Conservation (phyloP, 75 land plant genomes). For the Sequoia sempervirens region DNA sequence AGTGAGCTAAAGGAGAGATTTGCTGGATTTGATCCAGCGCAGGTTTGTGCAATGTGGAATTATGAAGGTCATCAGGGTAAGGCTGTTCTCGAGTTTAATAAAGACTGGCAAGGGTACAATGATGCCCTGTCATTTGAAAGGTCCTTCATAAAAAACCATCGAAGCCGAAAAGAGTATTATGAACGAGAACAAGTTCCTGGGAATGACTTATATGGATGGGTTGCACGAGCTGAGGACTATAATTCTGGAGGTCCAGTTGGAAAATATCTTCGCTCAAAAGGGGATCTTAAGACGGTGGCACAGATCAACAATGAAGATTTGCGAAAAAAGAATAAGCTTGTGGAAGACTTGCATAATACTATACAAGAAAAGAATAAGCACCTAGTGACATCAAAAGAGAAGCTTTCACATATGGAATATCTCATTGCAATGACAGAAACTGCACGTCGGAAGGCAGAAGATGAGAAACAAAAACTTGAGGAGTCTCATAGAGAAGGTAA, state of each 20-base stretch:
- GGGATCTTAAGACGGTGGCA: slow-evolving; percentile 50
- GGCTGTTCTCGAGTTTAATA: slow-evolving; percentile 65
- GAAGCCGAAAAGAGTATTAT: slow-evolving; percentile 50
- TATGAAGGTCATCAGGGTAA: slow-evolving; percentile 50
- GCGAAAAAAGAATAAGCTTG: slow-evolving; percentile 34
- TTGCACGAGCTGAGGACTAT: slow-evolving; percentile 67
- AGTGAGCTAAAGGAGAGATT: slow-evolving; percentile 49
- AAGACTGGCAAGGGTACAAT: slow-evolving; percentile 61
- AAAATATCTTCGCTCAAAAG: slow-evolving; percentile 38
- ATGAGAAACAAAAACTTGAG: not conserved
- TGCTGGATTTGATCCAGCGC: slow-evolving; percentile 38
- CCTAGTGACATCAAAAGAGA: slow-evolving; percentile 6
- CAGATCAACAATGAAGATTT: slow-evolving; percentile 43
- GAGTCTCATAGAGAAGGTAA: not conserved
- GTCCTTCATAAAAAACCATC: slow-evolving; percentile 39
- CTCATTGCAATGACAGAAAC: not conserved
- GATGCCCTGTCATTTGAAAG: slow-evolving; percentile 73
- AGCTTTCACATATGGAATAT: not conserved
- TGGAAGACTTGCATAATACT: slow-evolving; percentile 28
- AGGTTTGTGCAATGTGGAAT: slow-evolving; percentile 57
- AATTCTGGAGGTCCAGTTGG: slow-evolving; percentile 31
- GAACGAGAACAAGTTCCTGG: slow-evolving; percentile 1
- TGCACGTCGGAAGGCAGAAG: slow-evolving; percentile 4
- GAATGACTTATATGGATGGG: slow-evolving; percentile 65
- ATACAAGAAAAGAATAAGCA: slow-evolving; percentile 44